Base-by-base conservation (phyloP, 202 grass and related monocot species). In the Brachypodium distachyon region DNA sequence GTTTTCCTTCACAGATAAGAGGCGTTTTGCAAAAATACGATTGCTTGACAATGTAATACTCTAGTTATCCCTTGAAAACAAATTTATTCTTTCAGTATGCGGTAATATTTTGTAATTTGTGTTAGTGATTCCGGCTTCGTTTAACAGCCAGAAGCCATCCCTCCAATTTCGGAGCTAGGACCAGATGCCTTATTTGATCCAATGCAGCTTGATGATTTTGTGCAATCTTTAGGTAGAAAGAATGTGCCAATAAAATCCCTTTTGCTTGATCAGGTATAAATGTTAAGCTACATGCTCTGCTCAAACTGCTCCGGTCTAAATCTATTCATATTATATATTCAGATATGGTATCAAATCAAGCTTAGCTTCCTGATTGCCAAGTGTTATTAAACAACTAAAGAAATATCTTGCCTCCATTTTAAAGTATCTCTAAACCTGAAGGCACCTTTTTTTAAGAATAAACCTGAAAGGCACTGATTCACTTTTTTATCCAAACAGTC, bases 1-100 rank as follows among this genome's bases (percentile, higher is more conserved):
- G 81, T 86, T 94, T 77, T 94, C 85, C 77, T 94, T 94, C 72
- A 94, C 88, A 52, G 91, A 91, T 81, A 94, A 90, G 85, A 94
- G 91, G 46, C 91, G 91, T 44, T 90, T 94, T 76, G 91, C 85
- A 85, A 88, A 76, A 88, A 77, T 90, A 75, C 85, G 88, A 33
- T 67, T 94, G 34, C 46, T 90, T 76, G 79, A 84, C 73, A 63
- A 94, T 44, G 91, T 94, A 94, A 27, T 27, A 78, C 19, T 80
- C 29, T 19, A 12, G 33, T 26, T 34, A 74, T 56, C 25, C 42
- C 51, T 82, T 46, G 1, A 31, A 40, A 31, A 42, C 14, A 56
- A 44, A 34, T 43, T 55, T 49, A 2, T 43, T 33, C 7, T 38
- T 74, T 26, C 48, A 44, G 4, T 61, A 42, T 44, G 25, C 7